Evolutionary conservation across 2,329 filamentous ascomycete species (phyloP).

Genomic region (Cryphonectria parasitica): DNA sequence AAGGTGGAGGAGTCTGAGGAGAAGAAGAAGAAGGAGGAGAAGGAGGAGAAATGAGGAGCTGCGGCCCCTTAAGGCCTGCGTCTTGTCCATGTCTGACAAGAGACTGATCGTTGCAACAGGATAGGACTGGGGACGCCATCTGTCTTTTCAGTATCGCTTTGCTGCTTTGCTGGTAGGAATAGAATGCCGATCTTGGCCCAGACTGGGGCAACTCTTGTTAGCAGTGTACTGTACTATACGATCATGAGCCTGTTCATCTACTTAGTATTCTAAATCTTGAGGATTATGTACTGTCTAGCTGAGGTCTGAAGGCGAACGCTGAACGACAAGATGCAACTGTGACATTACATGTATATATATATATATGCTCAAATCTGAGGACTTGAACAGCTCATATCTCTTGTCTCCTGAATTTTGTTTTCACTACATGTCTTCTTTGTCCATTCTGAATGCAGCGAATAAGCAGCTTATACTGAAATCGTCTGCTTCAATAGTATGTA

Average conservation of each 20-base stretch:
- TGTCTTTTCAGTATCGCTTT: not conserved
- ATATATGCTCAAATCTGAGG: not conserved
- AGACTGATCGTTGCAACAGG: not conserved
- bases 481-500: not conserved
- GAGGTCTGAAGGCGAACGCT: not conserved
- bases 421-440: not conserved
- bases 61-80: not conserved
- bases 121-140: not conserved
- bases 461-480: not conserved
- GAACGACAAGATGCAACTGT: not conserved
- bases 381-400: too few species aligned
- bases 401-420: not conserved
- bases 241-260: slow-evolving; percentile 1
- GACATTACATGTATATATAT: not conserved
- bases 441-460: not conserved
- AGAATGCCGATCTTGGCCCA: not conserved
- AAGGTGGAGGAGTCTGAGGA: slow-evolving; percentile 11
- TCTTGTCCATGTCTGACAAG: not conserved
- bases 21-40: slow-evolving; percentile 33
- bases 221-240: slow-evolving; percentile 1
- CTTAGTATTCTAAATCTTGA: not conserved
- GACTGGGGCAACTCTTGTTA: not conserved
- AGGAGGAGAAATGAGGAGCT: not conserved
- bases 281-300: not conserved
- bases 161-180: not conserved